Evolutionary conservation across 2,329 filamentous ascomycete species (phyloP).

Genomic region (Phialophora macrospora): DNA sequence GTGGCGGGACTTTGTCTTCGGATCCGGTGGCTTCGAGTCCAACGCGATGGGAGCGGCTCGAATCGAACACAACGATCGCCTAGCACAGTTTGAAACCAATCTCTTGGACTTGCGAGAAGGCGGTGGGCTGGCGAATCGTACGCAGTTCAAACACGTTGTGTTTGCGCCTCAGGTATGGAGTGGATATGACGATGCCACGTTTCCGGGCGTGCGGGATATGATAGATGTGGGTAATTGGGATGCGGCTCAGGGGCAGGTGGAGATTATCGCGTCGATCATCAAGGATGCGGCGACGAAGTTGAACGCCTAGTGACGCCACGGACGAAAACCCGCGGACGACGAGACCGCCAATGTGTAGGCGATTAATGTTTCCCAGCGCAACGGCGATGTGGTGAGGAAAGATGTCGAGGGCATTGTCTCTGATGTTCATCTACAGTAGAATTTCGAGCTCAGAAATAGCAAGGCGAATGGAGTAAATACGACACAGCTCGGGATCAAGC

Average conservation of each 20-base stretch:
- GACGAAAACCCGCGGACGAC: neutral
- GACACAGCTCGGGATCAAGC: neutral
- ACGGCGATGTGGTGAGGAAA: neutral
- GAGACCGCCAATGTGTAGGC: neutral
- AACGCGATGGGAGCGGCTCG: conserved; percentile 69
- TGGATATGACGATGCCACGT: conserved; percentile 68
- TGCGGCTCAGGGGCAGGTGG: conserved; percentile 68
- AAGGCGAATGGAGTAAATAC: neutral
- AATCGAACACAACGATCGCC: conserved; percentile 76
- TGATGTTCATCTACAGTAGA: neutral
- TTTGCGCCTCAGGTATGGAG: conserved; percentile 84
- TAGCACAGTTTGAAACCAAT: conserved; percentile 80
- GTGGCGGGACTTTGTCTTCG: conserved; percentile 76
- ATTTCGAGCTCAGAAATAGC: neutral
- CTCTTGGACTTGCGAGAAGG: conserved; percentile 71
- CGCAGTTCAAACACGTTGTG: conserved; percentile 91
- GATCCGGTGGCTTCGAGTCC: conserved; percentile 76
- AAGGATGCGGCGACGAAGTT: conserved; percentile 54
- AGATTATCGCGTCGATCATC: conserved; percentile 73
- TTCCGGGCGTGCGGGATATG: conserved; percentile 84
- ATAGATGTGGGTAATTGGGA: conserved; percentile 74
- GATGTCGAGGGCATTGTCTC: neutral
- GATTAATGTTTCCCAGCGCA: neutral
- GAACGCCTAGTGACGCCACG: conserved; percentile 14
- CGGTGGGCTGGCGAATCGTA: conserved; percentile 61